Conservation (phyloP, 208 protist species). For the Leishmania turanica region DNA sequence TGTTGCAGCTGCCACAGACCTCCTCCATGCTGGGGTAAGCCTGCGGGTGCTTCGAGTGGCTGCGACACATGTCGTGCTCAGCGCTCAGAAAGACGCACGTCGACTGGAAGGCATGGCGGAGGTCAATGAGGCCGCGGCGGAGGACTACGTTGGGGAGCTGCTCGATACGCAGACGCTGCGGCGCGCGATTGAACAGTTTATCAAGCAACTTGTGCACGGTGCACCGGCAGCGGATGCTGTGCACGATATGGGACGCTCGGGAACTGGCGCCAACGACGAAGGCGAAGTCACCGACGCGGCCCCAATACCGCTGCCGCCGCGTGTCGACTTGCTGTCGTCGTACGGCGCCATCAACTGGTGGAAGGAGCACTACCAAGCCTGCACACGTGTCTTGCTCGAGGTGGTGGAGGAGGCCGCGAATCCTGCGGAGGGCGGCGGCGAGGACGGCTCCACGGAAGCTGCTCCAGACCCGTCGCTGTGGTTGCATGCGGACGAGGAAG, state of each 20-base stretch:
- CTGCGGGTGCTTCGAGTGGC: constrained; percentile 71
- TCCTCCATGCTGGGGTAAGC: constrained; percentile 74
- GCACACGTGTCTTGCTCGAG: constrained; percentile 58
- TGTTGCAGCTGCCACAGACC: constrained; percentile 40
- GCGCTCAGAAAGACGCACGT: constrained; percentile 33
- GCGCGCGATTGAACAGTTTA: constrained; percentile 22
- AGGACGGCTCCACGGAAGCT: not conserved
- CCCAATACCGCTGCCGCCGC: constrained; percentile 29
- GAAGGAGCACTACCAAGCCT: constrained; percentile 58
- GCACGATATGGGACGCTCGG: not conserved
- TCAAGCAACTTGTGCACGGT: constrained; percentile 26
- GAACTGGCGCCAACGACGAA: not conserved
- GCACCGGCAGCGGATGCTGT: constrained; percentile 7
- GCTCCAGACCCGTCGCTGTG: not conserved
- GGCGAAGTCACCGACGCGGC: not conserved
- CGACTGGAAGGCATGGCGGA: constrained; percentile 28
- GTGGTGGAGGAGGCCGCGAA: constrained; percentile 31
- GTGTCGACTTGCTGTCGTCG: constrained; percentile 43
- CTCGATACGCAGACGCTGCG: constrained; percentile 35
- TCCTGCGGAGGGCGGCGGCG: not conserved
- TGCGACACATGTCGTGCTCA: constrained; percentile 49
- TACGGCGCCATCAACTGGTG: constrained; percentile 51
- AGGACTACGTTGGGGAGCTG: constrained; percentile 37
- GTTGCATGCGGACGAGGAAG: not conserved
- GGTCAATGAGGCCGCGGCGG: constrained; percentile 15